Evolutionary conservation across 192 early-diverging fungal species (phyloP).

Genomic region (Piromyces finnis): DNA sequence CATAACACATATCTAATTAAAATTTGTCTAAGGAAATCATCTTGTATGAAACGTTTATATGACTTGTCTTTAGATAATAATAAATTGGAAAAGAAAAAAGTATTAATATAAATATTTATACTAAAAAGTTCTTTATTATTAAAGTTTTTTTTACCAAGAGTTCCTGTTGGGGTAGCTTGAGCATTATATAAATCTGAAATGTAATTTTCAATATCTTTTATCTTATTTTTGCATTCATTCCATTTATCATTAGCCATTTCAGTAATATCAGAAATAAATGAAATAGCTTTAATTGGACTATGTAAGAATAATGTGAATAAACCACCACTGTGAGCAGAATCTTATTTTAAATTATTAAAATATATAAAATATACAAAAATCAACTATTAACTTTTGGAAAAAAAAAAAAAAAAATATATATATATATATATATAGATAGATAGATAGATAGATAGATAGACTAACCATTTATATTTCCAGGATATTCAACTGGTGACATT

Average conservation of each 20-base stretch:
- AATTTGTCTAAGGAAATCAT: conserved; percentile 84
- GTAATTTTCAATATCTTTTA: conserved; percentile 24
- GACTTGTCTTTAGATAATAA: conserved; percentile 27
- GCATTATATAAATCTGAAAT: conserved; percentile 30
- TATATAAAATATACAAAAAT: no score
- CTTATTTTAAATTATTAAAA: no score
- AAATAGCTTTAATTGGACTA: conserved; percentile 75
- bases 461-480: conserved; percentile 63
- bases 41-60: conserved; percentile 59
- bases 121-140: no score
- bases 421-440: no score
- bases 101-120: no score
- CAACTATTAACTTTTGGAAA: no score
- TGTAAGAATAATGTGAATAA: conserved; percentile 91
- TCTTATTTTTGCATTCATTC: conserved; percentile 38
- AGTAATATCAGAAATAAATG: conserved; percentile 52
- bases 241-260: conserved; percentile 42
- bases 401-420: not conserved
- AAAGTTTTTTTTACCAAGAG: not conserved
- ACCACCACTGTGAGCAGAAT: conserved; percentile 57
- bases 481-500: conserved; percentile 78
- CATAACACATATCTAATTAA: conserved; percentile 67
- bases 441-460: no score
- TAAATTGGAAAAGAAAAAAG: not conserved
- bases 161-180: conserved; percentile 14